Evolutionary conservation across 2,329 filamentous ascomycete species (phyloP).

Genomic region (Sporothrix brasiliensis): DNA sequence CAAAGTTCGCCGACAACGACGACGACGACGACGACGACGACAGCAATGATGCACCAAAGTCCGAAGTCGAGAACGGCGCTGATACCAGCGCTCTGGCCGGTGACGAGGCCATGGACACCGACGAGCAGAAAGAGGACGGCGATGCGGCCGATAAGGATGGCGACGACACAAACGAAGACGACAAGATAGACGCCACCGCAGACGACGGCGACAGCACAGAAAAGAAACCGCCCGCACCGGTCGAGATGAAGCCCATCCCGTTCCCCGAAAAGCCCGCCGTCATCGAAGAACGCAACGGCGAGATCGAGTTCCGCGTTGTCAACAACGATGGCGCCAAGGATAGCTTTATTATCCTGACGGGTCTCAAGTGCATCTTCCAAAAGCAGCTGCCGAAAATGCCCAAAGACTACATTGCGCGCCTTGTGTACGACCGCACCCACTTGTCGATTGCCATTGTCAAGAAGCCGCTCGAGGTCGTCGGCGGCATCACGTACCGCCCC

Average conservation of each 20-base stretch:
- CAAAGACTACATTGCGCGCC: slow-evolving; percentile 95
- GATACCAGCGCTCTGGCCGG: neutral
- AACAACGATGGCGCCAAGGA: slow-evolving; percentile 92
- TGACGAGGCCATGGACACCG: neutral
- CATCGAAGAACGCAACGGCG: slow-evolving; percentile 87
- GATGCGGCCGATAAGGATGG: neutral
- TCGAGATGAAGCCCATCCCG: slow-evolving; percentile 66
- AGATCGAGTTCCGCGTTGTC: slow-evolving; percentile 96
- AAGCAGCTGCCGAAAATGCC: slow-evolving; percentile 99
- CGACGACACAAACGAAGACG: neutral
- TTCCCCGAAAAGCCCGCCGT: slow-evolving; percentile 95
- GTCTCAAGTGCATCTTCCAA: slow-evolving; percentile 96
- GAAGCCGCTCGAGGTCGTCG: slow-evolving; percentile 91
- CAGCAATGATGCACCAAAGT: neutral
- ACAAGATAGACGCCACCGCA: neutral
- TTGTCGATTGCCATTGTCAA: slow-evolving; percentile 97
- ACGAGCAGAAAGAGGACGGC: neutral
- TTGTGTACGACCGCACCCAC: slow-evolving; percentile 97
- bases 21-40: neutral
- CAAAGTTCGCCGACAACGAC: neutral
- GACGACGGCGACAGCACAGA: neutral
- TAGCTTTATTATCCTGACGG: slow-evolving; percentile 90
- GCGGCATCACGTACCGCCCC: slow-evolving; percentile 93
- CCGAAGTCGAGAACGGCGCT: neutral
- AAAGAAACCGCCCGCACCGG: neutral